A percentile compares a stretch with the other conserved stretches of the same genome.
Conservation (phyloP, 495 filamentous ascomycete genomes). For the Diplogelasinospora grovesii region DNA sequence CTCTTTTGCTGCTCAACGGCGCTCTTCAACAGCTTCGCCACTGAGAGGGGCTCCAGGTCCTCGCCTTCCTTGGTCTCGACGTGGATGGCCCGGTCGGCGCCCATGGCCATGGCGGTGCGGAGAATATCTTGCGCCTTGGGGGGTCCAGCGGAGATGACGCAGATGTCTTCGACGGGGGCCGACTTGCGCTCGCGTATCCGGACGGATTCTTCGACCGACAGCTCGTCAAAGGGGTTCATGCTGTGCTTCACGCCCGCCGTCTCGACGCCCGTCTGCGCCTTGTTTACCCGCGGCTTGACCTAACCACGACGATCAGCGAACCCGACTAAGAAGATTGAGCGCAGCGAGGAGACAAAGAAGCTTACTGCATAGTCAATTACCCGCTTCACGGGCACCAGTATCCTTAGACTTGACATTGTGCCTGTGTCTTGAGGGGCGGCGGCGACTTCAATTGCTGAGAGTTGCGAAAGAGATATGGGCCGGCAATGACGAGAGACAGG, state of each 20-base stretch:
- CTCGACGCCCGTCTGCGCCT: conserved; percentile 87
- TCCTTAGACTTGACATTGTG: conserved; percentile 76
- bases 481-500: conserved; percentile 4
- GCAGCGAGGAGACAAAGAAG: too few relatives aligned
- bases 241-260: conserved; percentile 89
- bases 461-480: background rate
- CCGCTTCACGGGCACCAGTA: conserved; percentile 93
- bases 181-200: conserved; percentile 77
- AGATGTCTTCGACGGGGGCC: conserved; percentile 76
- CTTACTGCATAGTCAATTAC: conserved; percentile 98
- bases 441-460: conserved; percentile 24
- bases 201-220: conserved; percentile 92
- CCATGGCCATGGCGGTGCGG: conserved; percentile 97
- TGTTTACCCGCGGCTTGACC: conserved; percentile 98
- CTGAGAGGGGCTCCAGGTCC: conserved; percentile 75
- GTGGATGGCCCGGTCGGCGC: conserved; percentile 85
- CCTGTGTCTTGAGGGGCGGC: conserved; percentile 8
- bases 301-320: too few relatives aligned
- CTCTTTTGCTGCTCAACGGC: conserved; percentile 75
- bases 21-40: conserved; percentile 79
- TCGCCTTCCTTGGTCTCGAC: conserved; percentile 63
- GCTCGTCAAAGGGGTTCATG: conserved; percentile 99
- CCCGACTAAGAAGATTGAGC: too few relatives aligned
- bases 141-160: conserved; percentile 81
- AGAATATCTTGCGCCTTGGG: conserved; percentile 79